Conservation (phyloP, 768 basidiomycete genomes). For the Chalciporus pseudorubinellus region DNA sequence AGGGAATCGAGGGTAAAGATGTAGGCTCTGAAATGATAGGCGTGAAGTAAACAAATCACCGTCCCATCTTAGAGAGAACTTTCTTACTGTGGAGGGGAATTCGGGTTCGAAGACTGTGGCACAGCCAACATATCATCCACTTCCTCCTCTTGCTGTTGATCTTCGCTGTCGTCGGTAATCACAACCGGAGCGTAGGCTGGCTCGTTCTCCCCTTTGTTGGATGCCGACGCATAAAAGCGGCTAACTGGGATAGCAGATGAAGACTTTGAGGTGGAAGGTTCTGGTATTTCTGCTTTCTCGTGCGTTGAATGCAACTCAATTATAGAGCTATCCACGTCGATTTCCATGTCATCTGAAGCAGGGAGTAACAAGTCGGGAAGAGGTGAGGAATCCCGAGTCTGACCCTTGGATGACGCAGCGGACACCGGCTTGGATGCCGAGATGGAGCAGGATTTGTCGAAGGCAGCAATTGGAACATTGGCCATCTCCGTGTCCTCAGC, state of each 20-base stretch:
- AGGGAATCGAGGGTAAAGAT: conserved; percentile 93
- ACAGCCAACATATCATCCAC: conserved; percentile 31
- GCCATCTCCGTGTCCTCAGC: conserved; percentile 14
- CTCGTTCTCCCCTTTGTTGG: conserved; percentile 2
- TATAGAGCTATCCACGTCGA: conserved; percentile 13
- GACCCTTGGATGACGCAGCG: conserved; percentile 3
- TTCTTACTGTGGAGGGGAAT: conserved; percentile 24
- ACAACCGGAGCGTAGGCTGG: neutral
- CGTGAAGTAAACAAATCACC: neutral
- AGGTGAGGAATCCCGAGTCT: conserved; percentile 13
- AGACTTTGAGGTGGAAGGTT: conserved; percentile 5
- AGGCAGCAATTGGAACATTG: conserved; percentile 2
- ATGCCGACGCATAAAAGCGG: conserved; percentile 22
- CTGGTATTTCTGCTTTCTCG: neutral
- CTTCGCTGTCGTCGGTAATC: conserved; percentile 20
- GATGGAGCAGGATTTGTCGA: conserved; percentile 20
- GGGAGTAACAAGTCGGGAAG: conserved; percentile 17
- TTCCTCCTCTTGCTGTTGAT: conserved; percentile 31
- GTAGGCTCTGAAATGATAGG: conserved; percentile 50
- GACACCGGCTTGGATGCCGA: conserved; percentile 6
- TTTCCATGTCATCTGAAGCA: conserved; percentile 26
- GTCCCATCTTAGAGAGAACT: neutral
- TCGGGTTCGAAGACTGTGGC: conserved; percentile 12
- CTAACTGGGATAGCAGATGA: conserved; percentile 14
- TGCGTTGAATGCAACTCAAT: neutral